Conservation (phyloP, 257 asterid genomes). For the Ajuga chamaepitys region DNA sequence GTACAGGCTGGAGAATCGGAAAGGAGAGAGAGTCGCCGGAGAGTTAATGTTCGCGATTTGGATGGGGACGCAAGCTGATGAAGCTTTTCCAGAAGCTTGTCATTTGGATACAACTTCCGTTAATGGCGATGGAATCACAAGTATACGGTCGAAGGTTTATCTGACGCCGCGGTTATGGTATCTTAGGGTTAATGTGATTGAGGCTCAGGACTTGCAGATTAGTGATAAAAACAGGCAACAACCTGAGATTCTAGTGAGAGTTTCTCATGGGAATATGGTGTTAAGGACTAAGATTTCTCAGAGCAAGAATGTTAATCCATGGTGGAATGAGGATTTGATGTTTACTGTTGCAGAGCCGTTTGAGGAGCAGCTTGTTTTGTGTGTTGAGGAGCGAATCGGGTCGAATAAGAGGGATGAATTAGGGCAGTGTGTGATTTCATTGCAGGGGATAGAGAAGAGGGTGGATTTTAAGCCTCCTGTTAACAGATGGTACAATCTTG, state of each 20-base stretch:
- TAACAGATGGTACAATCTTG: conserved; percentile 75
- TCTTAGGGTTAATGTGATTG: conserved; percentile 76
- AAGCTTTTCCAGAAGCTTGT: conserved; percentile 83
- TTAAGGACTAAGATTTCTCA: conserved; percentile 51
- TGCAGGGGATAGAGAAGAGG: conserved; percentile 62
- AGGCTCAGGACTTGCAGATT: conserved; percentile 68
- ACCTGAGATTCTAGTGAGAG: conserved; percentile 52
- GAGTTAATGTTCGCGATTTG: conserved; percentile 79
- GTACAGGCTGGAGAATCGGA: conserved; percentile 59
- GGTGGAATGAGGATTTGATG: conserved; percentile 96
- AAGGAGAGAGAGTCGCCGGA: conserved; percentile 50
- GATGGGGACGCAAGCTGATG: conserved; percentile 93
- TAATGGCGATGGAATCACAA: conserved; percentile 55
- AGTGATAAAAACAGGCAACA: conserved; percentile 47
- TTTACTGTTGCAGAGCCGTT: conserved; percentile 82
- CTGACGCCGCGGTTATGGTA: conserved; percentile 92
- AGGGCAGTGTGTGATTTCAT: conserved; percentile 54
- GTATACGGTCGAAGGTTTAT: conserved; percentile 71
- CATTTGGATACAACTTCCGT: conserved; percentile 54
- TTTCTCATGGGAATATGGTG: conserved; percentile 36
- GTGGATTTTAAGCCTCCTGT: conserved; percentile 49
- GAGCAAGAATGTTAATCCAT: conserved; percentile 36
- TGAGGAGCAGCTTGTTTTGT: conserved; percentile 58
- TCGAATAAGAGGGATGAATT: conserved; percentile 56
- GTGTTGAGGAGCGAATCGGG: conserved; percentile 58